Conservation (phyloP, 1,284 basidiomycete genomes). For the Leccinum colubrinum region DNA sequence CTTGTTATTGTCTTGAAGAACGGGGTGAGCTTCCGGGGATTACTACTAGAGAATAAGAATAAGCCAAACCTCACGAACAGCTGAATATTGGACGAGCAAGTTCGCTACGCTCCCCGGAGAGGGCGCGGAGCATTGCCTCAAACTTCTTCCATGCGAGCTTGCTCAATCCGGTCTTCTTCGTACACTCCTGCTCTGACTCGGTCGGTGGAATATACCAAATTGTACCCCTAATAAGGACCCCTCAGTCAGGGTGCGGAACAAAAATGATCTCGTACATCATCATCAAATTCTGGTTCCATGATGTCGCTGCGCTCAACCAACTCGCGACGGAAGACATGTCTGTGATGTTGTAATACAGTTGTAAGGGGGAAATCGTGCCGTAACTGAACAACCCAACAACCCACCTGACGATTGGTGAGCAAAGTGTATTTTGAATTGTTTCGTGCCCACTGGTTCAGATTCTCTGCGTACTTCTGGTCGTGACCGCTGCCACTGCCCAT, state of each 20-base stretch:
- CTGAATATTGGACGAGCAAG: constrained; percentile 95
- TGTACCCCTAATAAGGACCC: constrained; percentile 65
- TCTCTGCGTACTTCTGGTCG: no score
- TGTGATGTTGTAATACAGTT: constrained; percentile 58
- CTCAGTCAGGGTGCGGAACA: constrained; percentile 2
- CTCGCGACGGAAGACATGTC: constrained; percentile 79
- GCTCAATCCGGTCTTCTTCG: constrained; percentile 73
- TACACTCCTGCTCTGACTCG: constrained; percentile 87
- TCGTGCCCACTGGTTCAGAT: no score
- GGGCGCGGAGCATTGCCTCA: constrained; percentile 83
- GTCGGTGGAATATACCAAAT: constrained; percentile 92
- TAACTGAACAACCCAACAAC: constrained; percentile 25
- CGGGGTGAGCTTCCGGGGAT: constrained; percentile 7
- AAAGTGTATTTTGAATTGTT: constrained; percentile 68
- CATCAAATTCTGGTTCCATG: constrained; percentile 73
- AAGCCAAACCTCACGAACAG: constrained; percentile 74
- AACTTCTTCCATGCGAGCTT: constrained; percentile 79
- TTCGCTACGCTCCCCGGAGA: constrained; percentile 86
- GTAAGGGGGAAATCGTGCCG: constrained; percentile 5
- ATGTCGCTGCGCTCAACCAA: constrained; percentile 67
- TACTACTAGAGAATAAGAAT: not conserved
- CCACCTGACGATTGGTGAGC: constrained; percentile 65
- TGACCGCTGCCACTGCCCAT: no score
- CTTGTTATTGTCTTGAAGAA: constrained; percentile 68
- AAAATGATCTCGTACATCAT: constrained; percentile 59